Evolutionary conservation across 495 filamentous ascomycete genomes (phyloP), one percentile per base, ranked within the genome.

Genomic region (Beverwykella pulmonaria): DNA sequence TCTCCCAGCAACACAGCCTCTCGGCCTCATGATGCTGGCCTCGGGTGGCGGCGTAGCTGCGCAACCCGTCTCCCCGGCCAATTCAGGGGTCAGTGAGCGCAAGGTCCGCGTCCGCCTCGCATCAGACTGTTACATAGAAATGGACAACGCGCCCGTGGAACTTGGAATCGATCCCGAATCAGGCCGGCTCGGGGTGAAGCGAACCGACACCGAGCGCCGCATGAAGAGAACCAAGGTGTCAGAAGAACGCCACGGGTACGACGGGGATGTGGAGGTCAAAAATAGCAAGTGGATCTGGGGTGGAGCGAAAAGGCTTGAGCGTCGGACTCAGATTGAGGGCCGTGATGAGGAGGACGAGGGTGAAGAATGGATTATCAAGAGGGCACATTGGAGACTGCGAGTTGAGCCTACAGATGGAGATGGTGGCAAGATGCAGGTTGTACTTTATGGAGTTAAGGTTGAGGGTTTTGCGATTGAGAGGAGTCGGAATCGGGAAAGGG

Each of bases 381-480:
- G 80, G 19, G 92, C 89, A 0, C 92, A 93, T 77, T 98, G 92
- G 91, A 78, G 92, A 55, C 66, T 97, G 59, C 79, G 85, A 19
- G 86, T 96, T 23, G 87, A 90, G 68, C 73, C 65, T 26, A 71
- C 69, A 9, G 69, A 69, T 23, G 69, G 69, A 9, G 75, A 72
- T 32, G 68, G 57, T 75, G 79, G 65, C 69, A 80, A 72, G 41
- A 78, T 82, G 70, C 85, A 85, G 60, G 82, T 93, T 10, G 82
- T 92, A 52, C 76, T 98, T 30, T 80, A 88, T 14, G 91, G 87
- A 3, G 91, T 96, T 17, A 93, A 92, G 77, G 58, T 98, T 39
- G 90, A 97, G 61, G 89, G 88, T 0, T 85, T 87, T 69, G 89
- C 82, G 34, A 82, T 80, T 6, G 85, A 93, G 75, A 79, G 82